Percentiles rank a stretch among this genome's conserved stretches.
phyloP scores from a whole-genome alignment of 169 alveolate genomes.

The Haemoproteus tartakovskyi region DNA sequence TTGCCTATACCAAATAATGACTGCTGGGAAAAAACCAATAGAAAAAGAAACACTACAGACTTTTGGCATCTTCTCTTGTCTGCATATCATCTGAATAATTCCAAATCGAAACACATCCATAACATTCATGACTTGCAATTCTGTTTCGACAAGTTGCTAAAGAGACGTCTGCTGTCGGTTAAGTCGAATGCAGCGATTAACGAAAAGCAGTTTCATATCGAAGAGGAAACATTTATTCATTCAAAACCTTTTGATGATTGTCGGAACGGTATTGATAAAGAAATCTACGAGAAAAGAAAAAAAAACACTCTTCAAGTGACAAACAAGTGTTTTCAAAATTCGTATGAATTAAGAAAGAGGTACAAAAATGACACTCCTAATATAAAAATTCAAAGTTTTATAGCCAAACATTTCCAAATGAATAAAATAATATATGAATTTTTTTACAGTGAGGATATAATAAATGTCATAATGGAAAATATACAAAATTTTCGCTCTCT shows the following conservation, averaged over 20 bases:
- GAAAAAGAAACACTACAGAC: not conserved
- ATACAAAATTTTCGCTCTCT: slow-evolving; percentile 1
- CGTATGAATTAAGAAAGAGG: too few relatives aligned
- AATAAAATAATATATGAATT: slow-evolving; percentile 58
- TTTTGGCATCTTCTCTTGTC: slow-evolving; percentile 13
- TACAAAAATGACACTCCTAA: too few relatives aligned
- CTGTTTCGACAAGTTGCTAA: not conserved
- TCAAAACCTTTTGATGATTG: too few relatives aligned
- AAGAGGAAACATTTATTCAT: too few relatives aligned
- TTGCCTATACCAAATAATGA: not conserved
- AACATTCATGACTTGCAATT: slow-evolving; percentile 2
- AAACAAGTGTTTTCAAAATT: too few relatives aligned
- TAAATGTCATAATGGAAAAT: slow-evolving; percentile 8
- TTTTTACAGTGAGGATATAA: slow-evolving; percentile 56
- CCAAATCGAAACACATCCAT: not conserved
- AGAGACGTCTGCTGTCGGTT: too few relatives aligned
- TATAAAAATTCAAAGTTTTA: slow-evolving; percentile 29
- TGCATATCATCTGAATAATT: slow-evolving; percentile 9
- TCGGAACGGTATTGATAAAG: too few relatives aligned
- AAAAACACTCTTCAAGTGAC: too few relatives aligned
- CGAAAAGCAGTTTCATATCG: too few relatives aligned
- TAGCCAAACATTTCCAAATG: slow-evolving; percentile 25
- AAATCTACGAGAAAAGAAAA: too few relatives aligned
- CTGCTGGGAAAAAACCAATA: not conserved
- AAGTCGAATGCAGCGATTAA: too few relatives aligned